Evolutionary conservation across 1,284 basidiomycete species (phyloP).

Genomic region (Ceratobasidium sp.): DNA sequence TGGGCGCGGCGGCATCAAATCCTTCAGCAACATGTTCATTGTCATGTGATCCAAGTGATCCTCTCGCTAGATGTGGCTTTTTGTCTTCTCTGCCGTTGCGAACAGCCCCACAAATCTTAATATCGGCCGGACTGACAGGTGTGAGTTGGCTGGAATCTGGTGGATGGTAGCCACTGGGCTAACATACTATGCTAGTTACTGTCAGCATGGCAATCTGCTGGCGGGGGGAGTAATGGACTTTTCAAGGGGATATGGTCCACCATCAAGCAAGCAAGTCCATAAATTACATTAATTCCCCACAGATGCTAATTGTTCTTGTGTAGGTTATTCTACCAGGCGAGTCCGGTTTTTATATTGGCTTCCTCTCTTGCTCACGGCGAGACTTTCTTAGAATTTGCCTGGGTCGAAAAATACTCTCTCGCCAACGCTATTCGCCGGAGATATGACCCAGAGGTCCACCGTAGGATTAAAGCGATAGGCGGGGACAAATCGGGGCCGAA

Average conservation of each 20-base stretch:
- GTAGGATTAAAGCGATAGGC: constrained; percentile 12
- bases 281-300: neutral
- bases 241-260: constrained; percentile 43
- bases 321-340: constrained; percentile 38
- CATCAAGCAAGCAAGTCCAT: constrained; percentile 27
- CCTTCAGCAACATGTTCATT: constrained; percentile 38
- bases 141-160: constrained; percentile 21
- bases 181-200: neutral
- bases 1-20: constrained; percentile 19
- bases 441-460: constrained; percentile 43
- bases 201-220: constrained; percentile 48
- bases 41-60: constrained; percentile 23
- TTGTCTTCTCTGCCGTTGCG: constrained; percentile 43
- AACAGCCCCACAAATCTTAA: constrained; percentile 46
- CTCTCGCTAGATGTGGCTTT: constrained; percentile 42
- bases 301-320: neutral
- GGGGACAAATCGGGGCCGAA: constrained; percentile 43
- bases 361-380: neutral
- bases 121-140: constrained; percentile 45
- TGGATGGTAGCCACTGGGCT: neutral
- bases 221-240: constrained; percentile 45
- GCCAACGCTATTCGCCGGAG: constrained; percentile 45
- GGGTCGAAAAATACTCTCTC: constrained; percentile 43
- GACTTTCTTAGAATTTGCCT: constrained; percentile 40
- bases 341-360: neutral